Conservation (phyloP, 306 rosid species). For the Begonia masoniana region DNA sequence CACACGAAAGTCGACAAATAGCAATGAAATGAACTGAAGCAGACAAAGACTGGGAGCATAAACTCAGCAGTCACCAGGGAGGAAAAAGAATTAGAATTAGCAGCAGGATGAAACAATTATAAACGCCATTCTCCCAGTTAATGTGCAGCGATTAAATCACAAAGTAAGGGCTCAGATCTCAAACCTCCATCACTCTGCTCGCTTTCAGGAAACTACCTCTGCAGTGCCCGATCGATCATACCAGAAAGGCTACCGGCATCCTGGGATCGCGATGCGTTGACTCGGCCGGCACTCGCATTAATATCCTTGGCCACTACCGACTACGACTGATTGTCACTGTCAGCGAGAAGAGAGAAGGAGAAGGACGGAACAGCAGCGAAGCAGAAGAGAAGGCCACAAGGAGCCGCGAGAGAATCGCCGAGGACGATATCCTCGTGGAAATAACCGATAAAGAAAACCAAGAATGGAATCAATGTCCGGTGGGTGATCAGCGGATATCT, state of each 20-base stretch:
- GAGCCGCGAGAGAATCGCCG: slow-evolving; percentile 19
- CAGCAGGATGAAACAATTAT: too few relatives aligned
- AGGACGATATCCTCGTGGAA: slow-evolving; percentile 49
- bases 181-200: slow-evolving; percentile 73
- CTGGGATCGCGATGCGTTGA: slow-evolving; percentile 52
- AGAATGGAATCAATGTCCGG: too few relatives aligned
- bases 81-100: not conserved
- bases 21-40: slow-evolving; percentile 2
- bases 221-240: slow-evolving; percentile 91
- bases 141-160: too few relatives aligned
- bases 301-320: slow-evolving; percentile 19
- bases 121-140: too few relatives aligned
- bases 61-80: not conserved
- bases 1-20: too few relatives aligned
- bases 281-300: slow-evolving; percentile 37
- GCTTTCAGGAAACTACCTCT: slow-evolving; percentile 74
- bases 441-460: not conserved
- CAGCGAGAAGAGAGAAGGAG: slow-evolving; percentile 28
- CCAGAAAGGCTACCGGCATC: slow-evolving; percentile 61
- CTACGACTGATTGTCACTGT: slow-evolving; percentile 14
- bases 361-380: slow-evolving; percentile 13
- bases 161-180: slow-evolving; percentile 18
- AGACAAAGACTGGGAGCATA: not conserved
- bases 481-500: too few relatives aligned
- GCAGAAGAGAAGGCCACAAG: slow-evolving; percentile 27